Percentiles rank a stretch among this genome's conserved stretches.
Evolutionary conservation across 2,329 filamentous ascomycete genomes (phyloP).

Genomic region (Aureobasidium sp.): DNA sequence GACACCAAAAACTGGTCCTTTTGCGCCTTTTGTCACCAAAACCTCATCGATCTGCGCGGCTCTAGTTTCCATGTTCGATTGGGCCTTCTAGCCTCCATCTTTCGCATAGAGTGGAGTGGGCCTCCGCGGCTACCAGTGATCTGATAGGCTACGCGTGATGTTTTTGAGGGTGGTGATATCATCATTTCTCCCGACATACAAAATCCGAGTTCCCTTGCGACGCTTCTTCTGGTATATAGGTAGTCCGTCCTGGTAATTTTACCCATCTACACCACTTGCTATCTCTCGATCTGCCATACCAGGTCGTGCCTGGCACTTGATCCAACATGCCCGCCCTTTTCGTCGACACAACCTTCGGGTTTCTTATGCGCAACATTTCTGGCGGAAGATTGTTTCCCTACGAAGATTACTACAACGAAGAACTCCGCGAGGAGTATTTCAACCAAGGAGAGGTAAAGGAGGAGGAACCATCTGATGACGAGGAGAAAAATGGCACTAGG

Average conservation of each 20-base stretch:
- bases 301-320: not conserved
- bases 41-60: conserved; percentile 5
- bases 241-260: not conserved
- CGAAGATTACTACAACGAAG: conserved; percentile 13
- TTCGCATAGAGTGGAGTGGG: not conserved
- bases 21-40: not conserved
- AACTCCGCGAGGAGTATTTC: conserved; percentile 6
- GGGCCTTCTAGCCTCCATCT: not conserved
- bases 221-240: not conserved
- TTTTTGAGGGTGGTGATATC: not conserved
- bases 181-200: not conserved
- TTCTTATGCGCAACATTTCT: conserved; percentile 14
- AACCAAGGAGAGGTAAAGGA: not conserved
- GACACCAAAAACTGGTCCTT: not conserved
- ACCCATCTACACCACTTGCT: not conserved
- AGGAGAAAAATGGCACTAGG: conserved; percentile 11
- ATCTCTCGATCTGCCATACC: not conserved
- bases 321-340: conserved; percentile 8
- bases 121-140: not conserved
- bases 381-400: conserved; percentile 13
- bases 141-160: not conserved
- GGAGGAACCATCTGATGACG: conserved; percentile 6
- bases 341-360: conserved; percentile 15
- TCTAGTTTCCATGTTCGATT: conserved; percentile 1
- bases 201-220: not conserved